Percentiles rank a stretch among this genome's conserved stretches.
phyloP scores from a whole-genome alignment of 768 basidiomycete species.

The Hemileccinum rubropunctum region DNA sequence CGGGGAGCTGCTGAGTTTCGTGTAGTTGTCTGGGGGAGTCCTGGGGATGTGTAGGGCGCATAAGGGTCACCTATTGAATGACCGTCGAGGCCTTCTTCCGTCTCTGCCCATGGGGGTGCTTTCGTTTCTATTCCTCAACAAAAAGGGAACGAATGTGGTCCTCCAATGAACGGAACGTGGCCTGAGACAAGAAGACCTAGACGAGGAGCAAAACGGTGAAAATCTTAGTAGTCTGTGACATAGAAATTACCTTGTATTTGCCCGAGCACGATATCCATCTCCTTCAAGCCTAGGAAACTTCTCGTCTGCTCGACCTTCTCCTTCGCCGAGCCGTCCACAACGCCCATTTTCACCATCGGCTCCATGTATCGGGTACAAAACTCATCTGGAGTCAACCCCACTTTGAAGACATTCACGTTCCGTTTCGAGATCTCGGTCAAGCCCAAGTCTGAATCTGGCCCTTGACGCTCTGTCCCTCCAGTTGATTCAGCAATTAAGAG shows the following conservation, averaged over 20 bases:
- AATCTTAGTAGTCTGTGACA: background rate
- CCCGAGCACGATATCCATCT: constrained; percentile 78
- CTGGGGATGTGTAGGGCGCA: constrained; percentile 67
- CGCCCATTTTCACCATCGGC: constrained; percentile 54
- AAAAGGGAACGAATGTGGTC: constrained; percentile 82
- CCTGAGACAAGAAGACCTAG: constrained; percentile 86
- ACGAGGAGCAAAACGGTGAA: background rate
- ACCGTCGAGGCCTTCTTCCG: constrained; percentile 63
- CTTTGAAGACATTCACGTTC: constrained; percentile 70
- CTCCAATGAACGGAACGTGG: constrained; percentile 84
- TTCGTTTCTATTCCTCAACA: constrained; percentile 82
- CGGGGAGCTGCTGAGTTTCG: constrained; percentile 52
- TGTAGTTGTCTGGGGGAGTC: constrained; percentile 40
- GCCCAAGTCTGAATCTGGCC: constrained; percentile 82
- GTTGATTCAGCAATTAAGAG: constrained; percentile 88
- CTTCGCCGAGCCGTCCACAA: constrained; percentile 56
- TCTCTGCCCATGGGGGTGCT: constrained; percentile 74
- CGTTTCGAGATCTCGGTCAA: constrained; percentile 74
- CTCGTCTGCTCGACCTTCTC: constrained; percentile 62
- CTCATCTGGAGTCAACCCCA: constrained; percentile 81
- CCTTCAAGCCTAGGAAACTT: constrained; percentile 53
- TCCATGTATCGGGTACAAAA: constrained; percentile 80
- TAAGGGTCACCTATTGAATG: constrained; percentile 65
- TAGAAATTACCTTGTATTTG: constrained; percentile 67
- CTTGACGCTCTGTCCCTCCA: constrained; percentile 89